Conservation (phyloP, 108 stramenopile species). For the Conticribra guillardii region DNA sequence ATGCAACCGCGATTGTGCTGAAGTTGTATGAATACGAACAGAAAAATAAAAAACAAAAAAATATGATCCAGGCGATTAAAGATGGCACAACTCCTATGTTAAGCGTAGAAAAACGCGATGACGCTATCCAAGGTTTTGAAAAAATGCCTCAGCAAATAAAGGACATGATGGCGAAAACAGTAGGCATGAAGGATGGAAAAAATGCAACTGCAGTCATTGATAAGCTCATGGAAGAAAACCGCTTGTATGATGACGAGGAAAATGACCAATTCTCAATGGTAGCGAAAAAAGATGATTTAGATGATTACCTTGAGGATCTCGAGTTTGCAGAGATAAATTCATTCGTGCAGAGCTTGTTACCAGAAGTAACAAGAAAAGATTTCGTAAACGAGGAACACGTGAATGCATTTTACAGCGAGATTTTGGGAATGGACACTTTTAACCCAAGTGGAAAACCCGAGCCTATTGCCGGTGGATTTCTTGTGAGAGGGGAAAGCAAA, state of each 20-base stretch:
- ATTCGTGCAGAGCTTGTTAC: conserved; percentile 60
- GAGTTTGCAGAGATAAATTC: conserved; percentile 65
- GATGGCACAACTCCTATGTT: conserved; percentile 9
- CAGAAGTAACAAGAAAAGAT: conserved; percentile 56
- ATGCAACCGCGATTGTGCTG: not conserved
- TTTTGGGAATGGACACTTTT: conserved; percentile 57
- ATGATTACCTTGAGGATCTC: conserved; percentile 48
- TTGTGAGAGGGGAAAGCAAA: conserved; percentile 59
- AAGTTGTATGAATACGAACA: not conserved
- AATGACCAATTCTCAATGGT: conserved; percentile 31
- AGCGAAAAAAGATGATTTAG: conserved; percentile 37
- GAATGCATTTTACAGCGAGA: conserved; percentile 42
- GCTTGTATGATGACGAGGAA: conserved; percentile 25
- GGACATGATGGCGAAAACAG: conserved; percentile 49
- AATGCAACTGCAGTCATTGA: conserved; percentile 51
- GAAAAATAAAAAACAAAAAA: conserved; percentile 12
- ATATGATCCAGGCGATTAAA: conserved; percentile 5
- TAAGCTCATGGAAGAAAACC: conserved; percentile 39
- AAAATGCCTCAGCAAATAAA: conserved; percentile 37
- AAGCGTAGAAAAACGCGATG: conserved; percentile 45
- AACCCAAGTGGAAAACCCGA: conserved; percentile 70
- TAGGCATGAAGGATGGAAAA: conserved; percentile 27
- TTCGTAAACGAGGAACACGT: conserved; percentile 54
- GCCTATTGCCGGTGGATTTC: conserved; percentile 68
- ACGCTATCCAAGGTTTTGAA: conserved; percentile 36